Base-by-base conservation (phyloP, 1,284 basidiomycete genomes). In the Wolfiporia cocos region DNA sequence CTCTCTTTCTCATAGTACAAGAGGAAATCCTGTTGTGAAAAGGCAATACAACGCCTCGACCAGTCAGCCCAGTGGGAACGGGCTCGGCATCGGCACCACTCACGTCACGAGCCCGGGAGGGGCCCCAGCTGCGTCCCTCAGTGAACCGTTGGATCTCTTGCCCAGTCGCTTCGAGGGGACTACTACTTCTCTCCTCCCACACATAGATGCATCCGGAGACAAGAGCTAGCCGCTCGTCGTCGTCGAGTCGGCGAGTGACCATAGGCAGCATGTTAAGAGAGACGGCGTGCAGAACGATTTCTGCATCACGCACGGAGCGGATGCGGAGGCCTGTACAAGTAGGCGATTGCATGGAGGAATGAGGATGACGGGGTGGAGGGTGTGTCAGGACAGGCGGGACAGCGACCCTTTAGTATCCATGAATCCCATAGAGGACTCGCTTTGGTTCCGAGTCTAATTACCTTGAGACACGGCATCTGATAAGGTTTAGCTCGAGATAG, bases 81-180 rank as follows among this genome's bases (percentile, higher is more conserved):
- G n/a, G n/a, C n/a, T n/a, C n/a, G 26, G 26, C 26, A 28, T 7
- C 26, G 26, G 14, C 26, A 28, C 7, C n/a, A 57, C 63, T 56
- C 50, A 66, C 64, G 45, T 69, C 67, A 37, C 65, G 58, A 7
- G 61, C 63, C 42, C 62, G 53, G 17, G 57, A 58, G 5, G 57
- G 54, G 10, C 59, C 59, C 59, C 59, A 54, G 32, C 52, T 50
- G 28, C 54, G 56, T 18, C 69, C 68, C 37, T 71, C 69, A 2
- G 69, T 71, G 56, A 68, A 70, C 3, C 68, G 57, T 41, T 70
- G 67, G 23, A 70, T 70, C 30, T 67, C 68, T 38, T 65, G 62
- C 18, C 64, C 66, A 19, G 61, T 60, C 17, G 60, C 60, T 39
- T 67, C 66, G 32, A 61, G 57, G n/a, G 65, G 62, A 42, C 57